Conservation (phyloP, 1,284 basidiomycete genomes). For the Xerocomus subilludens region DNA sequence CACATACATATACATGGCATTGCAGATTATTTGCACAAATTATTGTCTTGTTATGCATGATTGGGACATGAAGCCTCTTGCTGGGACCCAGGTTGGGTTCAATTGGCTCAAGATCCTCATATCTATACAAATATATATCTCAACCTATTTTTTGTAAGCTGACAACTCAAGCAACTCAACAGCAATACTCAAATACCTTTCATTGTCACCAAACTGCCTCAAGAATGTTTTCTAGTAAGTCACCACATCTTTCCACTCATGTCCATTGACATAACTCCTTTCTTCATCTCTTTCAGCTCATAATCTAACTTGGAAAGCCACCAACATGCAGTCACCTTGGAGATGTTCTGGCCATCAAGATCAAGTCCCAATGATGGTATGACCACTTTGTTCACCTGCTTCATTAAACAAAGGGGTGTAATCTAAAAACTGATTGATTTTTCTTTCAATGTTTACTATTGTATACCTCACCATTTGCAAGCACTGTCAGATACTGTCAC, state of each 20-base stretch:
- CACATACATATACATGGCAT: neutral
- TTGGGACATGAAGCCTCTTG: neutral
- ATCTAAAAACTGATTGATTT: slow-evolving; percentile 4
- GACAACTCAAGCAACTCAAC: neutral
- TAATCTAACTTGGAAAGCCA: slow-evolving; percentile 9
- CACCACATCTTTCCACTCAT: neutral
- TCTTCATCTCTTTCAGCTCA: slow-evolving; percentile 9
- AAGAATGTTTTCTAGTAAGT: neutral
- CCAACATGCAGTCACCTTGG: neutral
- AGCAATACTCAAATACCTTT: neutral
- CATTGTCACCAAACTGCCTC: neutral
- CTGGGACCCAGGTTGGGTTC: neutral
- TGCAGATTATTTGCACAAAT: neutral
- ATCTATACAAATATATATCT: neutral
- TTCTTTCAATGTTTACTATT: too few relatives aligned
- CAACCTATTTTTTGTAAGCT: neutral
- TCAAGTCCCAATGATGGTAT: slow-evolving; percentile 23
- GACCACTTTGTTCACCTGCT: slow-evolving; percentile 20
- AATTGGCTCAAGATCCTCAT: neutral
- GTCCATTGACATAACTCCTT: slow-evolving; percentile 1
- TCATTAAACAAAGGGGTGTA: slow-evolving; percentile 11
- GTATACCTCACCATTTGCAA: too few relatives aligned
- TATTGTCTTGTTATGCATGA: neutral
- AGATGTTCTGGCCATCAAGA: slow-evolving; percentile 5
- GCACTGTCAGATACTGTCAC: too few relatives aligned